Evolutionary conservation across 441 rosid genomes (phyloP), one percentile per base, ranked within the genome.

Genomic region (Gossypium laxum): DNA sequence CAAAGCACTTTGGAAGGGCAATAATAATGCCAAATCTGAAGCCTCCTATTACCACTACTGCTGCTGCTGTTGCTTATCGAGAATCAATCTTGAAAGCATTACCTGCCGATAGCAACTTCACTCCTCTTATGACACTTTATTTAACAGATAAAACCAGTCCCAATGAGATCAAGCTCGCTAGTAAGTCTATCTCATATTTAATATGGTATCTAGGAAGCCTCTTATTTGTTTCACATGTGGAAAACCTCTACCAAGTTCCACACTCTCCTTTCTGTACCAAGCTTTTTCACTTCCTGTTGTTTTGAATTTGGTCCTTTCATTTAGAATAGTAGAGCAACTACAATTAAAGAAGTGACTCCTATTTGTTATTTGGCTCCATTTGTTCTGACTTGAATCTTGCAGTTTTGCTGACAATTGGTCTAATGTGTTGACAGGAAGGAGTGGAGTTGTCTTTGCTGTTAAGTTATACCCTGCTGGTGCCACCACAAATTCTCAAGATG

Each of bases 401-500:
- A 26, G 19, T 57, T 72, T 72, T 15, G 18, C 12, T 70, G 12
- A 56, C 8, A 4, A 4, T 5, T 50, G 58, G 58, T 67, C 24
- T 11, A 26, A 75, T 48, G 5, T 32, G 14, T 78, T 71, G 72
- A 71, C 83, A 93, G 98, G 87, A 80, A 82, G 64, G 70, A 88
- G 96, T 75, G 96, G 97, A 17, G 82, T 87, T 58, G 89, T 91
- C 78, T 86, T 80, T 83, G 96, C 91, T 65, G 96, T 93, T 67
- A 93, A 93, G 86, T 69, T 91, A 72, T 90, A 93, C 74, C 98
- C 98, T 74, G 98, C 95, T 19, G 96, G 98, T n/a, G 97, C 97
- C 34, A 88, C 97, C 15, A 91, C 98, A 28, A 93, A 93, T 78
- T 91, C 97, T 70, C 95, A 93, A 83, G 95, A 91, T 74, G 97